Base-by-base conservation (phyloP, 768 basidiomycete genomes). In the Naganishia vaughanmartiniae region DNA sequence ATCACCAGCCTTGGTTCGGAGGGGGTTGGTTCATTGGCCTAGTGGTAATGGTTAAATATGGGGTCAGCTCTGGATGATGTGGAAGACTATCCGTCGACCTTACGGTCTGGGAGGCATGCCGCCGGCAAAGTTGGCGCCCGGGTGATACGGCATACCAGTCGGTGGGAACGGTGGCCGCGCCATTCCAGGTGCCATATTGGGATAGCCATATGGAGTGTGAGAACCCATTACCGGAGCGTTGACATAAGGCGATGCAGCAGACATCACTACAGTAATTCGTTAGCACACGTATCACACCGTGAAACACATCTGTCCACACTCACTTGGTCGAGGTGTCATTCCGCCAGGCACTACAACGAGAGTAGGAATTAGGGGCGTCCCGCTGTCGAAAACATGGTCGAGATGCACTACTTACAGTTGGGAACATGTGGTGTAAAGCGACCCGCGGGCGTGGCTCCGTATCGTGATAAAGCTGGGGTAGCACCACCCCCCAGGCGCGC, bases 271-370 rank as follows among this genome's bases (percentile, higher is more conserved):
- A 45, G 34, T 34, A 63, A 63, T 42, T 7, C 10, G 39, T 63
- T 19, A 63, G 60, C 39, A 36, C 11, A 15, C 4, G 21, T 9
- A 45, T 46, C n/a, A 55, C 2, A 5, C n/a, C 10, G 15, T 45
- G 2, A 1, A 26, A 42, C 24, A 63, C 24, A 42, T 14, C 12
- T 15, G 42, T 36, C 17, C n/a, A n/a, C 24, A 76, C 78, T 74
- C 51, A 79, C 78, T 77, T 28, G 74, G 73, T 72, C 76, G 76
- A 15, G 78, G 78, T 17, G 78, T 79, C 56, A 73, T 71, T 21
- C 76, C 76, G n/a, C 66, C 66, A 24, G 60, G 39, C n/a, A 63
- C 60, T 63, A 15, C n/a, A 21, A 31, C 24, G 42, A 45, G 31
- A 39, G 15, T 7, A 11, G 9, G 14, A 36, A 12, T 42, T 46